Evolutionary conservation across 495 filamentous ascomycete genomes (phyloP).

Genomic region (Aspergillus coremiiformis): DNA sequence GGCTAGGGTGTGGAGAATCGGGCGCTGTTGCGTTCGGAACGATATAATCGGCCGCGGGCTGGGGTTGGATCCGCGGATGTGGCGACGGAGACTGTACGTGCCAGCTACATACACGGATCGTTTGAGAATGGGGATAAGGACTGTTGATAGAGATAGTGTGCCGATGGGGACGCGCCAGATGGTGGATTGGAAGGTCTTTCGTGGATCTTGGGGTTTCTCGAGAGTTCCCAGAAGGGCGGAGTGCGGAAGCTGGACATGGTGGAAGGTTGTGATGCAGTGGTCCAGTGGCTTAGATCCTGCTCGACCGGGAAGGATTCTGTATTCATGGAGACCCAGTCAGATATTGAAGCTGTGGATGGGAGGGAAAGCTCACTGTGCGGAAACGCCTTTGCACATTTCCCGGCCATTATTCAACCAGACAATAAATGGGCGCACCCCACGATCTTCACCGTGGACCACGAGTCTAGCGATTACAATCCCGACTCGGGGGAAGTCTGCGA

Average conservation of each 20-base stretch:
- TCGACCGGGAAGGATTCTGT: slow-evolving; percentile 16
- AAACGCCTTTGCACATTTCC: slow-evolving; percentile 22
- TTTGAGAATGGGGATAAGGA: slow-evolving; percentile 20
- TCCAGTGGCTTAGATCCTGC: slow-evolving; percentile 23
- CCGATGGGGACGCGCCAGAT: slow-evolving; percentile 26
- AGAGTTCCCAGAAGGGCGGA: slow-evolving; percentile 21
- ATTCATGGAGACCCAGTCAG: not conserved
- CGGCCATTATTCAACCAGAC: slow-evolving; percentile 21
- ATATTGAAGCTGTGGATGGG: no score
- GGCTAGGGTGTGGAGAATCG: slow-evolving; percentile 25
- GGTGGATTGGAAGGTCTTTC: slow-evolving; percentile 18
- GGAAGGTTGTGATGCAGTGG: slow-evolving; percentile 27
- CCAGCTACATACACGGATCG: slow-evolving; percentile 18
- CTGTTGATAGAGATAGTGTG: slow-evolving; percentile 20
- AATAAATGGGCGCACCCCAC: slow-evolving; percentile 26
- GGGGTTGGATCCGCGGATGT: slow-evolving; percentile 12
- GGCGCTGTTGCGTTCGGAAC: slow-evolving; percentile 30
- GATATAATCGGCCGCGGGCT: slow-evolving; percentile 21
- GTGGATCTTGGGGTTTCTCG: slow-evolving; percentile 10
- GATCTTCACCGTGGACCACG: slow-evolving; percentile 17
- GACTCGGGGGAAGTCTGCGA: slow-evolving; percentile 17
- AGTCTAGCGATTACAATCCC: slow-evolving; percentile 25
- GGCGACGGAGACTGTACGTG: slow-evolving; percentile 25
- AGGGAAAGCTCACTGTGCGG: slow-evolving; percentile 8
- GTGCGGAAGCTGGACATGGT: slow-evolving; percentile 19